Conservation (phyloP, 2,329 filamentous ascomycete genomes). For the Fusarium liriodendri region DNA sequence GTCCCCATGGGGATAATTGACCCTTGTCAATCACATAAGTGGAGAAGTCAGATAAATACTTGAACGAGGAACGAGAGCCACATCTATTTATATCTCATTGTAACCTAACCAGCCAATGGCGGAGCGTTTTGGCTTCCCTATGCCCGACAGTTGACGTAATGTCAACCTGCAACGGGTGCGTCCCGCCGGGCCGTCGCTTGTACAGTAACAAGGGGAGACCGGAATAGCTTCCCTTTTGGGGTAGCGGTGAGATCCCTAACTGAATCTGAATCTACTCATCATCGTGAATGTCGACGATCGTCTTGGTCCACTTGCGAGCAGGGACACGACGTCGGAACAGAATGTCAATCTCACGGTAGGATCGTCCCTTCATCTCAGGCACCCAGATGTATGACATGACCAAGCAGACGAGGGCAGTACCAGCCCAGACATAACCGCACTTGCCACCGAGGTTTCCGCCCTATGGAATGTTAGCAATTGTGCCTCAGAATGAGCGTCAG, state of each 20-base stretch:
- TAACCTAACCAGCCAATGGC: neutral
- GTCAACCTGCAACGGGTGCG: neutral
- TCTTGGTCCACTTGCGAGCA: constrained; percentile 67
- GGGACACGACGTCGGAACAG: constrained; percentile 64
- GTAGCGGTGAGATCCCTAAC: neutral
- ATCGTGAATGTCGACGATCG: constrained; percentile 66
- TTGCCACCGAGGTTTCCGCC: constrained; percentile 61
- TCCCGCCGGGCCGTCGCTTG: neutral
- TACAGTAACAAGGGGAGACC: neutral
- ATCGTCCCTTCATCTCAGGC: constrained; percentile 68
- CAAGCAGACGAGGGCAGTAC: constrained; percentile 66
- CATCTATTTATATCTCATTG: neutral
- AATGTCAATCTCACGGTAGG: constrained; percentile 72
- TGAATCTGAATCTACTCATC: constrained; percentile 63
- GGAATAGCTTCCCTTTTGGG: neutral
- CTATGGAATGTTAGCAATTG: constrained; percentile 44
- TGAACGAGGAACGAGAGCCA: neutral
- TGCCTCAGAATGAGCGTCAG: neutral
- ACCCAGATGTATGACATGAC: constrained; percentile 60
- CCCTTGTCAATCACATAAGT: neutral
- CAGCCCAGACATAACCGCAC: constrained; percentile 71
- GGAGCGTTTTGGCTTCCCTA: neutral
- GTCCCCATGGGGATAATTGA: neutral
- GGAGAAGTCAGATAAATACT: neutral
- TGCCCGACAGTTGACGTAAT: neutral